Evolutionary conservation across 768 basidiomycete genomes (phyloP).

Genomic region (Trametes villosa): DNA sequence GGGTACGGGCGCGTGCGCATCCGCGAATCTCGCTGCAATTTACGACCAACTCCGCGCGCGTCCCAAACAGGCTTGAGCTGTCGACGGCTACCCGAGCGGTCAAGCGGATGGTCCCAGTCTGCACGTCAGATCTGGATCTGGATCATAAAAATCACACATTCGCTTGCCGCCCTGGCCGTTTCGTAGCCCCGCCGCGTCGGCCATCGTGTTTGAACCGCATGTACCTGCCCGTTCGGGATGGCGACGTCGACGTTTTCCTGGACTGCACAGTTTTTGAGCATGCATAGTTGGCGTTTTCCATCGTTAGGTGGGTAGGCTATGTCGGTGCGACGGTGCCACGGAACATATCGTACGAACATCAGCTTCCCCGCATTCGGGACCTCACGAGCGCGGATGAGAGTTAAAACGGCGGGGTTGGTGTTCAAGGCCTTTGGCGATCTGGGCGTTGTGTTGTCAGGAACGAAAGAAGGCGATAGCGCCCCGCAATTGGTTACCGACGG

Average conservation of each 20-base stretch:
- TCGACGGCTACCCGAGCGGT: neutral
- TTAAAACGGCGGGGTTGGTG: neutral
- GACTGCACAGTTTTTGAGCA: neutral
- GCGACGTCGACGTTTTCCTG: neutral
- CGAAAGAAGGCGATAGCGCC: neutral
- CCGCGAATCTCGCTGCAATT: conserved; percentile 9
- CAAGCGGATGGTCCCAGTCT: neutral
- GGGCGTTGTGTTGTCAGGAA: neutral
- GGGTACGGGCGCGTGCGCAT: neutral
- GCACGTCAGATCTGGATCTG: neutral
- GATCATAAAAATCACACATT: neutral
- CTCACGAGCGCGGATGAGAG: neutral
- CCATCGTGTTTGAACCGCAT: neutral
- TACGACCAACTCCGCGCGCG: conserved; percentile 13
- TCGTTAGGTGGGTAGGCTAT: neutral
- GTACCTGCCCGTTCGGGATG: neutral
- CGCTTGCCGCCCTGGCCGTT: neutral
- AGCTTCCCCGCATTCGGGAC: neutral
- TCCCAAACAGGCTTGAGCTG: conserved; percentile 1
- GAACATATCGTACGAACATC: neutral
- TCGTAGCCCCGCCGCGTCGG: too few relatives aligned
- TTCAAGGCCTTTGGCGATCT: neutral
- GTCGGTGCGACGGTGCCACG: neutral
- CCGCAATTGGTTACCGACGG: neutral
- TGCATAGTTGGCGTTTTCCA: neutral